These are phyloP conservation scores for Inonotus obliquus DNA, from an alignment of 1,284 basidiomycete species.

Conservation along the genomic window DNA sequence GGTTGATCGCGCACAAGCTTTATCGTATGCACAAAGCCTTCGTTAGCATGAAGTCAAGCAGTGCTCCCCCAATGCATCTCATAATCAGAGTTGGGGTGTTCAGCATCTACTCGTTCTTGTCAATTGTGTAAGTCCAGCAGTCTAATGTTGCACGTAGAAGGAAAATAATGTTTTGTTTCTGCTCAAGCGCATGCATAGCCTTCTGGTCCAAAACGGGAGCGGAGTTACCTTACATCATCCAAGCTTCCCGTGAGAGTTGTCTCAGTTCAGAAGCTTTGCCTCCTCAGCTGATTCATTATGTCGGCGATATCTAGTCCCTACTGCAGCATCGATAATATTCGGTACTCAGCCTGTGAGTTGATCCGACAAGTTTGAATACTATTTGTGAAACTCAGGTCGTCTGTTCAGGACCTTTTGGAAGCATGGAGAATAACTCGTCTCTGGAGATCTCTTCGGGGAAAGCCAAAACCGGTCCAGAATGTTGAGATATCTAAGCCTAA, in stretches of 20 bases:
- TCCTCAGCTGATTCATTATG: not conserved
- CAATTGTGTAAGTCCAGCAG: constrained; percentile 7
- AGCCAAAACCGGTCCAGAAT: not conserved
- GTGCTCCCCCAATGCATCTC: not conserved
- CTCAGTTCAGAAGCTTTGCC: not conserved
- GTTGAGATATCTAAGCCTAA: not conserved
- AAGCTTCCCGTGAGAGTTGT: constrained; percentile 13
- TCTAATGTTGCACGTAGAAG: not conserved
- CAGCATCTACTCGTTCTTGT: constrained; percentile 10
- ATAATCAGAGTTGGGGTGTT: constrained; percentile 12
- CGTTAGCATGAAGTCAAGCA: not conserved
- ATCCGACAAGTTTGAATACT: not conserved
- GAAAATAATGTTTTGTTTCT: not conserved
- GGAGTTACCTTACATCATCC: constrained; percentile 13
- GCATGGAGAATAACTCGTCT: constrained; percentile 10
- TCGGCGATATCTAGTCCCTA: constrained; percentile 6
- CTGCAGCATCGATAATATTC: constrained; percentile 15
- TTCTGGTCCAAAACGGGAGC: constrained; percentile 13
- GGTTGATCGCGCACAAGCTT: constrained; percentile 9
- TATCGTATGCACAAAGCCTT: constrained; percentile 8
- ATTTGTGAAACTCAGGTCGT: not conserved
- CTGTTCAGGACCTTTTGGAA: constrained; percentile 9
- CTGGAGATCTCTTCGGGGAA: not conserved
- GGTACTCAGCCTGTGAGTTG: constrained; percentile 12
- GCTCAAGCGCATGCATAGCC: constrained; percentile 7